Conservation (phyloP, 345 rosid species). For the Limnanthes douglasii region DNA sequence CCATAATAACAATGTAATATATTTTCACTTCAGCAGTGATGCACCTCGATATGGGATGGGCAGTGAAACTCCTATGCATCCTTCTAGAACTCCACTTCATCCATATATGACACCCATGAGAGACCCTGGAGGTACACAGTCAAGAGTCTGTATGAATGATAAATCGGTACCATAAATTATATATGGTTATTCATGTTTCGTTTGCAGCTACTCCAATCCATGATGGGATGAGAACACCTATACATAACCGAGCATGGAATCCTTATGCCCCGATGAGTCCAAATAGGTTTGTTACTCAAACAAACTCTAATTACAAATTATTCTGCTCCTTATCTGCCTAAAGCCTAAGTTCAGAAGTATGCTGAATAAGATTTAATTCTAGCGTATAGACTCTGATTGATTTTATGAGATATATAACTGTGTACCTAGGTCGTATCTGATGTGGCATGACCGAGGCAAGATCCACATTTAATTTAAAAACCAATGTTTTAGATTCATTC, state of each 20-base stretch:
- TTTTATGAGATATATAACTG: no score
- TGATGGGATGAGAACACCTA: conserved; percentile 98
- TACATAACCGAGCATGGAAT: conserved; percentile 97
- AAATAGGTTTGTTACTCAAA: conserved; percentile 39
- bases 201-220: conserved; percentile 86
- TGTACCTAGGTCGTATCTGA: no score
- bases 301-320: neutral
- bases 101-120: conserved; percentile 94
- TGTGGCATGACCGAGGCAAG: no score
- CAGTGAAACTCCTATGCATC: conserved; percentile 95
- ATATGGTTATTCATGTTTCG: conserved; percentile 1
- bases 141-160: no score
- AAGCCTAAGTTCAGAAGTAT: no score
- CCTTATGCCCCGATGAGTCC: conserved; percentile 97
- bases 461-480: no score
- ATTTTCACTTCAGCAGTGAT: conserved; percentile 33
- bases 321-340: no score
- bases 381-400: no score
- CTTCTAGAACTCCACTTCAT: conserved; percentile 93
- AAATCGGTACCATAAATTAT: no score
- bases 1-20: neutral
- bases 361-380: no score
- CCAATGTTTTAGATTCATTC: no score
- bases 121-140: conserved; percentile 77
- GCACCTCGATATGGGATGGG: conserved; percentile 75